Base-by-base conservation (phyloP, 768 basidiomycete species). In the Tremella mesenterica region DNA sequence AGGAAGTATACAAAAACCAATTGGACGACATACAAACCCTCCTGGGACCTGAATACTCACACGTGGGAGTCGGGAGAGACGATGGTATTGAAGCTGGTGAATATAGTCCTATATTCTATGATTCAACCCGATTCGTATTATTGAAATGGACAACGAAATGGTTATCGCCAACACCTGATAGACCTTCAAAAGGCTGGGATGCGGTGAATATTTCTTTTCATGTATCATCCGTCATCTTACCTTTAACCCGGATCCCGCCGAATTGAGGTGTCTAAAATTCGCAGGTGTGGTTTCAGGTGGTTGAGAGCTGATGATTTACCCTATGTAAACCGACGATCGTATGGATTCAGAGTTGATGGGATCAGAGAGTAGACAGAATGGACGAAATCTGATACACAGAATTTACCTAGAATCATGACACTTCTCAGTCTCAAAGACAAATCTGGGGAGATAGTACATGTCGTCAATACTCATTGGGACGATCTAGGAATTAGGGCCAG, bases 1-100 rank as follows among this genome's bases (percentile, higher is more conserved):
- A 74, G 63, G 74, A 75, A 52, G 81, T 78, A 1, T 73, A 83
- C 7, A 69, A 79, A 23, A 69, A 79, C 48, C 83, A 84, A 63
- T 79, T 84, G 4, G 65, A 69, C 23, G 83, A 85, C 58, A 64
- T 85, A 4, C 73, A 75, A 6, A 74, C 76, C 41, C 74, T 84
- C 3, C 75, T 85, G 13, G 83, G 83, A 0, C 53, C 71, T 3
- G 75, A 76, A 3, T 85, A 80, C 79, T 76, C 70, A 14, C 80
- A 79, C 78, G 76, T 82, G 20, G 83, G 82, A 1, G 81, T 83
- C 0, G 83, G 82, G 0, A 74, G 83, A n/a, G 78, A 82, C 50
- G 80, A 84, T 59, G 83, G 83, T 2, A 68, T 67, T 7, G 53
- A 72, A 14, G 76, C 74, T 0, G 83, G 83, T 28, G 83, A 84